These are phyloP conservation scores for Monosporascus sp. DNA, from an alignment of 2,329 filamentous ascomycete species.

Conservation along the genomic window DNA sequence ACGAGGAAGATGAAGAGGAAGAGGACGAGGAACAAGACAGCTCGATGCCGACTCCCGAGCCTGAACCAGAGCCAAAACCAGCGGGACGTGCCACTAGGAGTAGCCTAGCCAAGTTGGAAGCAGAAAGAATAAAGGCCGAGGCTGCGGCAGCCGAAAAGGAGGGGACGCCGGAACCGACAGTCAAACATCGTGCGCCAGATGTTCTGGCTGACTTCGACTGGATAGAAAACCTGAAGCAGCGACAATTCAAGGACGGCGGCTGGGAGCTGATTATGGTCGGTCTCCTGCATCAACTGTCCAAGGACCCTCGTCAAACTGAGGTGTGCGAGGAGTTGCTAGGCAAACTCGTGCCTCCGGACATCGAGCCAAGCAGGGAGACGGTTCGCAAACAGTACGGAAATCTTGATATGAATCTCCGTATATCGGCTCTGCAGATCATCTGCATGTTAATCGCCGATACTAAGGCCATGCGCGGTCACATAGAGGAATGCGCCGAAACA, in stretches of 20 bases:
- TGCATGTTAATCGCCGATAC: constrained; percentile 83
- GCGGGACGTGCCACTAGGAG: constrained; percentile 72
- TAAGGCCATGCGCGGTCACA: constrained; percentile 77
- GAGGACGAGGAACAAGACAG: constrained; percentile 53
- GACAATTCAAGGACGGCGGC: constrained; percentile 80
- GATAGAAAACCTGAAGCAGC: constrained; percentile 76
- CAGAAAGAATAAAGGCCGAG: constrained; percentile 60
- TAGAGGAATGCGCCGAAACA: constrained; percentile 86
- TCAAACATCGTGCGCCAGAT: constrained; percentile 67
- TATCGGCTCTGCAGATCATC: constrained; percentile 76
- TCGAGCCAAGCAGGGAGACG: constrained; percentile 69
- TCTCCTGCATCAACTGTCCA: constrained; percentile 77
- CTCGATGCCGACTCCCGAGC: constrained; percentile 56
- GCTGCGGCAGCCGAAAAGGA: constrained; percentile 47
- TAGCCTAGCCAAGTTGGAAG: constrained; percentile 76
- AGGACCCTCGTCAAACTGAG: constrained; percentile 63
- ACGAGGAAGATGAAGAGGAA: constrained; percentile 61
- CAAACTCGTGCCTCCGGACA: constrained; percentile 72
- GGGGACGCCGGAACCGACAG: constrained; percentile 39
- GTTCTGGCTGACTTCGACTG: constrained; percentile 71
- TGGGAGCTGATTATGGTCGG: constrained; percentile 91
- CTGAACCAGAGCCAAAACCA: constrained; percentile 61
- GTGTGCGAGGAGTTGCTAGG: constrained; percentile 73
- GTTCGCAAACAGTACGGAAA: constrained; percentile 66
- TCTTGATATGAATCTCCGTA: constrained; percentile 77